phyloP scores from a whole-genome alignment of 2,329 filamentous ascomycete species.

The Penicillium digitatum region DNA sequence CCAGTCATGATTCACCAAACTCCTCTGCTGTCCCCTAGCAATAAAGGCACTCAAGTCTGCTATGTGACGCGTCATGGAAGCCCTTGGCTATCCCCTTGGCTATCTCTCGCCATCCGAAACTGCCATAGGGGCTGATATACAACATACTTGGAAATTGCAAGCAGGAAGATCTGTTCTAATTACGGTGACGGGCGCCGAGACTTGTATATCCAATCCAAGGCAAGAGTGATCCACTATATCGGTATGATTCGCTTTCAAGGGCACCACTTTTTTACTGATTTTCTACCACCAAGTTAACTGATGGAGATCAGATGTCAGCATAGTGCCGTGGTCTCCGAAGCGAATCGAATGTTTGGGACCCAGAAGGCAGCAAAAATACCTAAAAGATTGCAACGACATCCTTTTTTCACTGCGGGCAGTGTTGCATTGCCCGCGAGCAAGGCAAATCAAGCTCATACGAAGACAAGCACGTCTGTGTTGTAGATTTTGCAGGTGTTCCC shows the following conservation, averaged over 20 bases:
- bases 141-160: not conserved
- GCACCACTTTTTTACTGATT: no score
- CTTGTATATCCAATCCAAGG: not conserved
- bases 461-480: not conserved
- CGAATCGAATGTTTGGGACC: not conserved
- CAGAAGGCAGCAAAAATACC: slow-evolving; percentile 10
- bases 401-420: slow-evolving; percentile 2
- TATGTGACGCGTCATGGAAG: not conserved
- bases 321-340: slow-evolving; percentile 4
- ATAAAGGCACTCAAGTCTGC: not conserved
- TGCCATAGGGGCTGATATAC: not conserved
- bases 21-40: not conserved
- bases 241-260: not conserved
- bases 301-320: not conserved
- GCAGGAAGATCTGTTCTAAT: not conserved
- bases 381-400: not conserved
- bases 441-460: not conserved
- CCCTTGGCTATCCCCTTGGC: not conserved
- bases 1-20: not conserved
- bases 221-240: not conserved
- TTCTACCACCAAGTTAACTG: not conserved
- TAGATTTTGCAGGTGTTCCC: slow-evolving; percentile 3
- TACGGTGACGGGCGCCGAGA: not conserved
- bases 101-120: not conserved
- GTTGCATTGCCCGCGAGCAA: not conserved